phyloP scores from a whole-genome alignment of 352 stramenopile species.

The Globisporangium emineosum region DNA sequence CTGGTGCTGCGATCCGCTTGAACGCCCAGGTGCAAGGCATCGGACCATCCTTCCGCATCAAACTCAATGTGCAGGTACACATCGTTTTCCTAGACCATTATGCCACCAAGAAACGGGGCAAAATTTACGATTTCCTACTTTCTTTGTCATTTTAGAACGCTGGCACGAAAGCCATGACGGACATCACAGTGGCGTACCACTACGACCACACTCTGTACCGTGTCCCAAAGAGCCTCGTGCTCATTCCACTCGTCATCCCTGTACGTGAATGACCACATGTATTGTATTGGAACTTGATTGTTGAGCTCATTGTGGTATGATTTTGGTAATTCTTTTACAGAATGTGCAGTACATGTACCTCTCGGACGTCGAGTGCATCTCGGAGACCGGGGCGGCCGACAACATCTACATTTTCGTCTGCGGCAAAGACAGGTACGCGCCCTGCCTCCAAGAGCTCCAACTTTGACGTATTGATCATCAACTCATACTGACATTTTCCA shows the following conservation, averaged over 20 bases:
- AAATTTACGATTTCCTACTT: neutral
- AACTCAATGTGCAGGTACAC: conserved; percentile 67
- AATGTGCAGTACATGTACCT: conserved; percentile 72
- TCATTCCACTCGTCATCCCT: conserved; percentile 69
- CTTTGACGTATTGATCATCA: neutral
- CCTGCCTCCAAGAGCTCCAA: neutral
- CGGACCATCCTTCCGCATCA: conserved; percentile 78
- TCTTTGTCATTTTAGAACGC: conserved; percentile 41
- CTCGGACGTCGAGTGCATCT: conserved; percentile 71
- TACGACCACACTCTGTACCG: conserved; percentile 78
- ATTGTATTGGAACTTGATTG: neutral
- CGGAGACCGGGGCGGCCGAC: conserved; percentile 60
- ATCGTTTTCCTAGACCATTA: neutral
- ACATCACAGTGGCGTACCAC: conserved; percentile 68
- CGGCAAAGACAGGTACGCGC: conserved; percentile 68
- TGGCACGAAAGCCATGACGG: conserved; percentile 57
- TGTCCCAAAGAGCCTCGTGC: conserved; percentile 58
- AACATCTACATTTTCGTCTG: conserved; percentile 82
- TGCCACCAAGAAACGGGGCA: neutral
- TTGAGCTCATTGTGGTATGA: conserved; percentile 1
- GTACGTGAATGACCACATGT: conserved; percentile 23
- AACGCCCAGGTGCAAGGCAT: conserved; percentile 84
- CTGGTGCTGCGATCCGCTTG: conserved; percentile 66
- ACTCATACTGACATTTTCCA: too few relatives aligned
- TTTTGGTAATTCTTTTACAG: conserved; percentile 21